Base-by-base conservation (phyloP, 2,329 filamentous ascomycete genomes). In the Calcarisporium arbuscula region DNA sequence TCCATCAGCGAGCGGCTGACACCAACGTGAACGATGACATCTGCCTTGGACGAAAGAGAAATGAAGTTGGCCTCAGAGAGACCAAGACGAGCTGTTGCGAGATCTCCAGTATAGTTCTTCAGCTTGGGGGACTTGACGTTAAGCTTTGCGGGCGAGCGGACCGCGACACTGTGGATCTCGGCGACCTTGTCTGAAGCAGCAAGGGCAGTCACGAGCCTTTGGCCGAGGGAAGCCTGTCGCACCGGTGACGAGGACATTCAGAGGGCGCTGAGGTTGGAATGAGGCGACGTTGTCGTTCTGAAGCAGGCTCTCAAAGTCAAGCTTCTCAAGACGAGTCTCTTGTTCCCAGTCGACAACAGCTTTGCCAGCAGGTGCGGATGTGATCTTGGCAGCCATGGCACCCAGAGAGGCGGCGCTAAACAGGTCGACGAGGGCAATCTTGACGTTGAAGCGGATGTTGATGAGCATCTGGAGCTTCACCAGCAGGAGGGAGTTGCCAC, bases 401-500 rank as follows among this genome's bases (percentile, higher is more conserved):
- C 47, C 45, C 2, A 72, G 50, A 0, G 60, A 64, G 35, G 51
- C 64, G 0, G 45, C 37, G 4, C 56, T 42, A 34, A 68, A 58
- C 0, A 73, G 48, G 0, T 64, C 41, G 2, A 47, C n/a, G 1
- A 72, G 45, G 0, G 45, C 40, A 0, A 67, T 8, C 2, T 27
- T 30, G 6, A 57, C 46, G 1, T 43, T 35, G 33, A 70, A 62
- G 0, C 21, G 16, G 2, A 53, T 32, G 2, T 42, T 40, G 19
- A 73, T 58, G 1, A 35, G 32, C 0, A 40, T 30, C 34, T 62
- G 57, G 0, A 72, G 51, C 4, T 48, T 38, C 10, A 66, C 41
- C 1, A 67, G 42, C 1, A 64, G 47, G 6, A 65, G 32, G 0
- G 64, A 67, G 36, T 54, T 65, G 5, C 63, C 65, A 6, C 64